These are phyloP conservation scores for Monosporascus sp. DNA, from an alignment of 2,329 filamentous ascomycete genomes.

Conservation along the genomic window DNA sequence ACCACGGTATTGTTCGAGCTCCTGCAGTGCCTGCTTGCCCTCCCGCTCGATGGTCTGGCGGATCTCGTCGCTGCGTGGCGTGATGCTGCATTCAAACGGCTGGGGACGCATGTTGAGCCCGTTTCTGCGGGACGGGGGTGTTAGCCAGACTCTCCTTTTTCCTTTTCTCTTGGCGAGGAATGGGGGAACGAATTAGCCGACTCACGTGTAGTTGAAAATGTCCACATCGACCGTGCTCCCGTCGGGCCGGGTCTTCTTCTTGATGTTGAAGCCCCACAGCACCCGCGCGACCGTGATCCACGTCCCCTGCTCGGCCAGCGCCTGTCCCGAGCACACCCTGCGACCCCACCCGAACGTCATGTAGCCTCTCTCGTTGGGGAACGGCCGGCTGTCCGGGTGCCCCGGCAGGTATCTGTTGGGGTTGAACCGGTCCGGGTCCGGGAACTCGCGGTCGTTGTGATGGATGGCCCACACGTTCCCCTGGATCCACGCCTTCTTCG, in stretches of 20 bases:
- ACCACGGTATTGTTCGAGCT: conserved; percentile 47
- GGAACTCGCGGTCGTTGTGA: conserved; percentile 41
- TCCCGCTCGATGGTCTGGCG: conserved; percentile 45
- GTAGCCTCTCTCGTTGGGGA: conserved; percentile 43
- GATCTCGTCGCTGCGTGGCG: conserved; percentile 42
- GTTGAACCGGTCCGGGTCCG: conserved; percentile 38
- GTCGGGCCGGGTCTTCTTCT: conserved; percentile 28
- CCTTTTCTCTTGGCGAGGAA: no score
- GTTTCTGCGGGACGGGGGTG: conserved; percentile 31
- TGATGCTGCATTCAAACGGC: conserved; percentile 49
- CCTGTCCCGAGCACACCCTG: conserved; percentile 47
- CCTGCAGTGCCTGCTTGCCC: conserved; percentile 43
- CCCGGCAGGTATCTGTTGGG: conserved; percentile 35
- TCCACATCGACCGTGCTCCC: conserved; percentile 47
- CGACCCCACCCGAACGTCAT: conserved; percentile 55
- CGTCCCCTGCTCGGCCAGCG: conserved; percentile 53
- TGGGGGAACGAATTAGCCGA: conserved; percentile 11
- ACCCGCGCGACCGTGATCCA: conserved; percentile 53
- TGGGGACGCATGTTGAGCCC: conserved; percentile 54
- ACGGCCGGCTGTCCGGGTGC: conserved; percentile 34
- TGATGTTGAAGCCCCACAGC: conserved; percentile 52
- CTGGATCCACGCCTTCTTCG: conserved; percentile 43
- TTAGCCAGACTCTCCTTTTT: background rate
- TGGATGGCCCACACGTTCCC: conserved; percentile 47
- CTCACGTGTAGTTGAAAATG: conserved; percentile 50